phyloP scores from a whole-genome alignment of 257 asterid genomes.

The Buddleja alternifolia region DNA sequence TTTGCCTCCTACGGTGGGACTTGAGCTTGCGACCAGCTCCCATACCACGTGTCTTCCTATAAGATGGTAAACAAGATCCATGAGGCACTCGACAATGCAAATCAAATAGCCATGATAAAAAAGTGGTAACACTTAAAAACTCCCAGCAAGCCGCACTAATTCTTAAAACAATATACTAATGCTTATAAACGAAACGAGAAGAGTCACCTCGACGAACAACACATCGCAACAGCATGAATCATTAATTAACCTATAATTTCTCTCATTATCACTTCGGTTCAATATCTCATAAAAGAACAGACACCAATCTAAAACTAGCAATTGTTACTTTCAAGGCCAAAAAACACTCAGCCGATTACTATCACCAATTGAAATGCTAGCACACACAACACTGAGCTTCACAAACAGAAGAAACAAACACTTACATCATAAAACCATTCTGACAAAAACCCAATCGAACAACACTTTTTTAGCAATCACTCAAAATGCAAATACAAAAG shows the following conservation, averaged over 20 bases:
- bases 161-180: too few relatives aligned
- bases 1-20: conserved; percentile 70
- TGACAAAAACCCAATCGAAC: background rate
- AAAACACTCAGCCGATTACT: background rate
- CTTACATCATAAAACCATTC: background rate
- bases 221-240: background rate
- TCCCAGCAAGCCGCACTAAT: background rate
- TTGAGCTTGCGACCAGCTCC: conserved; percentile 86
- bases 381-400: too few relatives aligned
- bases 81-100: background rate
- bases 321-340: background rate
- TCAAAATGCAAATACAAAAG: background rate
- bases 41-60: conserved; percentile 81
- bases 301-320: background rate
- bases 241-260: background rate
- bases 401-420: background rate
- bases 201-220: too few relatives aligned
- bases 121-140: too few relatives aligned
- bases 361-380: background rate
- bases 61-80: background rate
- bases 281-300: background rate
- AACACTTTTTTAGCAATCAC: background rate
- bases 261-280: background rate
- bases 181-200: too few relatives aligned
- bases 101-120: background rate